Evolutionary conservation across 2,329 filamentous ascomycete genomes (phyloP), one percentile per base, ranked within the genome.

Genomic region (Pestalotiopsis sp.): DNA sequence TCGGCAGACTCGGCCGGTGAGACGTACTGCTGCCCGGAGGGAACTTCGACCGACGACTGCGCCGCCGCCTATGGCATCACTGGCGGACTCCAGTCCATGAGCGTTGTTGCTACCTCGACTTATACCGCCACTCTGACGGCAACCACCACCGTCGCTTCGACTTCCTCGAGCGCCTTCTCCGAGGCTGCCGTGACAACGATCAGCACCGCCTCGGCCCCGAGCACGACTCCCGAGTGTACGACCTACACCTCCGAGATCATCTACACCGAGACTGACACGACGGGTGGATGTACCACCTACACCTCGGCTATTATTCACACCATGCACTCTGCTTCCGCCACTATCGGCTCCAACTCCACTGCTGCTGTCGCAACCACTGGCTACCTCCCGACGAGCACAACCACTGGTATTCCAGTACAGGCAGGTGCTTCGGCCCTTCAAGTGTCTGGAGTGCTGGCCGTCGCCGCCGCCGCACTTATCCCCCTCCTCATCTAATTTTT

Each of bases 21-120:
- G 68, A 90, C 88, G 41, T 86, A 86, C 82, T 91, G 89, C 82
- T 91, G 89, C 79, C 87, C 88, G 57, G 79, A 89, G 58, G 82
- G 80, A 70, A 82, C 87, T 82, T 81, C 84, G 70, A 81, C 90
- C 63, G 79, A 78, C 31, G 79, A 85, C 60, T 91, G 89, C 78
- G 88, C 89, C 68, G 78, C 80, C 66, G 82, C 80, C 38, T 86
- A 85, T 73, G 79, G 77, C 59, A 79, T 87, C 66, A 80, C 83
- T 39, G 87, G 86, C 66, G 78, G 78, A 58, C 84, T 91, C 67
- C 79, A 82, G 64, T 82, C 82, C 64, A 81, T 85, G 70, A 82
- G 84, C 31, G 76, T 83, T 67, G 75, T 80, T 60, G 20, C 63
- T 14, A 66, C 63, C 6, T 78, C 81, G 11, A 79, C 77, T 12